These are phyloP conservation scores for Salix dunnii DNA, from an alignment of 345 rosid species.

Conservation along the genomic window DNA sequence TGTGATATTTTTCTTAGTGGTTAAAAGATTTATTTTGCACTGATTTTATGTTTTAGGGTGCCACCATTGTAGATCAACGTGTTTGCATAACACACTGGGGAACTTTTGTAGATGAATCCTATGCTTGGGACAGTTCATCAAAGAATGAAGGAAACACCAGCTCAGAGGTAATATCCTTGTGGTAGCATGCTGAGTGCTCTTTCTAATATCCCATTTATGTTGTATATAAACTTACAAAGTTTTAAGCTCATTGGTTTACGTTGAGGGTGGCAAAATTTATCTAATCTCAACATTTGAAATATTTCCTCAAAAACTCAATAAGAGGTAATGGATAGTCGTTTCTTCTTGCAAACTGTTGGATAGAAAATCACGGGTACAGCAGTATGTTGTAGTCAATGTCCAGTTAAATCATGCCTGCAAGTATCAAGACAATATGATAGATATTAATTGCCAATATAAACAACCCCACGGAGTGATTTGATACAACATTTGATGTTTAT, in stretches of 20 bases:
- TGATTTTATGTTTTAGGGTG: conserved; percentile 56
- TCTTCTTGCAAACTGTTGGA: background rate
- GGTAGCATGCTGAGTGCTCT: background rate
- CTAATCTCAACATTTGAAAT: no score
- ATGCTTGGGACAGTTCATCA: conserved; percentile 45
- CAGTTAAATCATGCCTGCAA: no score
- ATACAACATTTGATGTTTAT: no score
- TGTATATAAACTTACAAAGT: background rate
- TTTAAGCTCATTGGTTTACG: background rate
- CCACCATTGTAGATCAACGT: conserved; percentile 67
- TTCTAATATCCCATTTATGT: background rate
- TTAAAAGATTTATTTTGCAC: conserved; percentile 3
- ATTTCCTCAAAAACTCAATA: no score
- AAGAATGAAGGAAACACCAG: conserved; percentile 26
- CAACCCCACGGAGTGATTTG: no score
- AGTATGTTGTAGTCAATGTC: background rate
- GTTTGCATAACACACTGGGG: conserved; percentile 67
- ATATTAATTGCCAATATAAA: no score
- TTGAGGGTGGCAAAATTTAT: background rate
- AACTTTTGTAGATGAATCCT: conserved; percentile 46
- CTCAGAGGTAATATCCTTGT: conserved; percentile 31
- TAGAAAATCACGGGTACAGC: background rate
- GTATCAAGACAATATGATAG: no score
- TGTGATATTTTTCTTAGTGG: background rate
- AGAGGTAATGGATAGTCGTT: background rate